Evolutionary conservation across 2,329 filamentous ascomycete genomes (phyloP), one percentile per base, ranked within the genome.

Genomic region (Neodidymelliopsis sp.): DNA sequence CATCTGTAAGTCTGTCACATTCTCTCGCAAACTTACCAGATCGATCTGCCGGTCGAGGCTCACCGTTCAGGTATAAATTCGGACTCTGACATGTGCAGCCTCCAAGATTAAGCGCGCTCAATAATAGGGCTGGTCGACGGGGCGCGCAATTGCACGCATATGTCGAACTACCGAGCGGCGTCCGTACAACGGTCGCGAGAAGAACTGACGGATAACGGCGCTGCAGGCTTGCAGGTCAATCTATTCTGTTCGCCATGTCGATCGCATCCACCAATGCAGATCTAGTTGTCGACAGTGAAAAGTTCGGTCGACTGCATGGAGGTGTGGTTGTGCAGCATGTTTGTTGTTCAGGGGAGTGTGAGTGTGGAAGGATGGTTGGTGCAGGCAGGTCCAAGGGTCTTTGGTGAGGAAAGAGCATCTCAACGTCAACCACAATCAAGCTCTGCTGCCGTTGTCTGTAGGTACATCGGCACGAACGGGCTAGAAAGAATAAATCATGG

Each of bases 241-340:
- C 19, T 42, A 27, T 25, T 36, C 31, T 40, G 27, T 27, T 45
- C 30, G 28, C 40, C 40, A 18, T 22, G 35, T 22, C 38, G 39
- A 38, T 25, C 33, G 7, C 16, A 15, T 16, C 30, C 30, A n/a
- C 8, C 15, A 11, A 22, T 19, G 27, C 35, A 8, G 35, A 30
- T 13, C 11, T 10, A 15, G 19, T 25, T 20, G 15, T 8, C 15
- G 24, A n/a, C n/a, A n/a, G 16, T 22, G 12, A 29, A 27, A 12
- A 29, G 18, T 24, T 27, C 25, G n/a, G 29, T 29, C 22, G 11
- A 28, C 7, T 19, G 40, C 35, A 40, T 36, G 19, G 22, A 19
- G 29, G 16, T 30, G 29, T 50, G 40, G 35, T 40, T 31, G 47
- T 15, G 47, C 47, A 40, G 35, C 47, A 50, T 50, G 44, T 35